Evolutionary conservation across 768 basidiomycete species (phyloP), one percentile per base, ranked within the genome.

Genomic region (Pleurotus tuoliensis): DNA sequence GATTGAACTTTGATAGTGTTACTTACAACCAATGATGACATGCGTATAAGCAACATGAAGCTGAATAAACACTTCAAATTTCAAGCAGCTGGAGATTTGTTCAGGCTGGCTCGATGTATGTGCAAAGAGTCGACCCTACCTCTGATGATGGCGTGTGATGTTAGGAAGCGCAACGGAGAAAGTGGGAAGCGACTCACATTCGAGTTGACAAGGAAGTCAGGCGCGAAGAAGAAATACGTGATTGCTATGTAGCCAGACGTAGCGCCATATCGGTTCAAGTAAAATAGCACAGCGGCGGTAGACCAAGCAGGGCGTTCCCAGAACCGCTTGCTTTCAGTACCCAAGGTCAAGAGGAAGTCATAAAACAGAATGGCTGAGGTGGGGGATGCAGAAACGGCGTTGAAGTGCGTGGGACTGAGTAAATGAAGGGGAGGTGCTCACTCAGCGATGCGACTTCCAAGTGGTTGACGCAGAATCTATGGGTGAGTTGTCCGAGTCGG

Each of bases 291-390:
- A 0, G 68, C 64, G 3, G 62, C 69, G 66, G 68, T 72, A 45
- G 65, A 71, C 4, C 72, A 16, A 7, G 60, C 65, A 1, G 63
- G 55, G 56, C 60, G 58, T 6, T 44, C 59, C 82, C 82, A 83
- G 65, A 76, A 77, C 13, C 71, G 64, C 20, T 73, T 69, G 8
- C 78, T 66, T 57, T 83, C 82, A 16, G 56, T 51, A 1, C 58
- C 44, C 7, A 83, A 59, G 0, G 82, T 83, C 45, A 81, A 64
- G 39, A 71, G 37, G 57, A 77, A 80, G 46, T 83, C 82, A 48
- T 78, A 76, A 12, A 73, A 60, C 8, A 76, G 66, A 34, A 75
- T 63, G 3, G 70, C 75, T 76, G 25, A 22, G 20, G 27, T 2
- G 3, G 27, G 27, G 27, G 27, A 9, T 30, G 27, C 5, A 30